A percentile compares a stretch with the other conserved stretches of the same genome.
phyloP scores from a whole-genome alignment of 805 yeast genomes.

The Candida lessepsii region DNA sequence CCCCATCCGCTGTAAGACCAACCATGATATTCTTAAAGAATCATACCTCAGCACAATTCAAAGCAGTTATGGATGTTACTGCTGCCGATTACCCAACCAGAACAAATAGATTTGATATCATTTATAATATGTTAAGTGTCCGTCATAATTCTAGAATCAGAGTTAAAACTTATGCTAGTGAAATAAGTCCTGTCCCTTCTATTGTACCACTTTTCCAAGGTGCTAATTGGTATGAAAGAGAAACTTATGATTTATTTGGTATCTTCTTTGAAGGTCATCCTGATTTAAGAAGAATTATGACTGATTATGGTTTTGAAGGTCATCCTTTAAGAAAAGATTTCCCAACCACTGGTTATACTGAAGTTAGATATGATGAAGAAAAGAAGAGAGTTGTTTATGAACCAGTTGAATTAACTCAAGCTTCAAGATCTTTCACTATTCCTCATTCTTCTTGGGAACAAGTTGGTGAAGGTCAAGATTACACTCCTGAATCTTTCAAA shows the following conservation, averaged over 20 bases:
- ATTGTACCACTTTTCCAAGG: conserved; percentile 71
- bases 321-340: conserved; percentile 89
- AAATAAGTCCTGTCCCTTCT: conserved; percentile 78
- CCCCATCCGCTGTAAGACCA: conserved; percentile 76
- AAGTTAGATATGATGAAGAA: conserved; percentile 86
- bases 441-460: conserved; percentile 92
- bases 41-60: conserved; percentile 81
- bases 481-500: conserved; percentile 76
- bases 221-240: conserved; percentile 89
- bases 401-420: conserved; percentile 88
- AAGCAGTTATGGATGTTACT: conserved; percentile 75
- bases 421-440: conserved; percentile 85
- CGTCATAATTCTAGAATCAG: conserved; percentile 85
- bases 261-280: conserved; percentile 88
- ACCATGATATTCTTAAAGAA: conserved; percentile 66
- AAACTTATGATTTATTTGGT: conserved; percentile 84
- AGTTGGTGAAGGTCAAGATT: conserved; percentile 83
- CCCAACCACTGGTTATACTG: conserved; percentile 91
- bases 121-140: conserved; percentile 75
- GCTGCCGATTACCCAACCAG: conserved; percentile 86
- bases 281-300: conserved; percentile 83
- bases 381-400: conserved; percentile 87
- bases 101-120: conserved; percentile 82
- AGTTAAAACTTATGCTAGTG: conserved; percentile 85
- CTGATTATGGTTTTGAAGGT: conserved; percentile 91